phyloP scores from a whole-genome alignment of 2,329 filamentous ascomycete genomes.

The Sclerotinia sclerotiorum region DNA sequence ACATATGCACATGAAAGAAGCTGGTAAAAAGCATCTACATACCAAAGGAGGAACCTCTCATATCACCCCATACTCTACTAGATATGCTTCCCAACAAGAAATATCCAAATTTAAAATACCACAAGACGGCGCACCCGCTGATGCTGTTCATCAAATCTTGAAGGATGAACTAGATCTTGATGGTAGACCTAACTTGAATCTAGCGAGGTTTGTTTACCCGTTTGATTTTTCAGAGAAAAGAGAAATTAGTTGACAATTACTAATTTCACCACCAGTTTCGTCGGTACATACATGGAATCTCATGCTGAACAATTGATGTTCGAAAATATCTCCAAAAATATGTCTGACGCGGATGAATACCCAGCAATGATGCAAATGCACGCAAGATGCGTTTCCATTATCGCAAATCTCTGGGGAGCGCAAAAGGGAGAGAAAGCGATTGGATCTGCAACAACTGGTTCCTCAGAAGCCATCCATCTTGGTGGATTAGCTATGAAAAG shows the following conservation, averaged over 20 bases:
- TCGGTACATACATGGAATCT: conserved; percentile 70
- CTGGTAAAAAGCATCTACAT: conserved; percentile 42
- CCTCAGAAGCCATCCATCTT: conserved; percentile 69
- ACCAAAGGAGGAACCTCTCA: conserved; percentile 49
- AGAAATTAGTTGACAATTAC: background rate
- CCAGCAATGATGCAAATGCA: conserved; percentile 61
- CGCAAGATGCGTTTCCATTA: conserved; percentile 66
- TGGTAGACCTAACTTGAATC: conserved; percentile 65
- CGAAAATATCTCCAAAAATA: conserved; percentile 69
- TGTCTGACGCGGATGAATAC: conserved; percentile 69
- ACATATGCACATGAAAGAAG: conserved; percentile 45
- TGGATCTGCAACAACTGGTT: conserved; percentile 69
- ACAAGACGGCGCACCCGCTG: conserved; percentile 56
- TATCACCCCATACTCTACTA: conserved; percentile 57
- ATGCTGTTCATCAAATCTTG: conserved; percentile 65
- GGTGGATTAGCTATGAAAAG: conserved; percentile 73
- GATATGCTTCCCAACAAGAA: conserved; percentile 54
- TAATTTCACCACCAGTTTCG: conserved; percentile 51
- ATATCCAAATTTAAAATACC: conserved; percentile 62
- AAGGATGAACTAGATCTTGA: conserved; percentile 64
- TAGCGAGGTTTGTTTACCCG: conserved; percentile 50
- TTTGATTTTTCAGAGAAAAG: background rate
- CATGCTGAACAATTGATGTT: conserved; percentile 64
- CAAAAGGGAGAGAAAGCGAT: conserved; percentile 62
- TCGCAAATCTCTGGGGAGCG: conserved; percentile 65